A percentile compares a stretch with the other conserved stretches of the same genome.
phyloP scores from a whole-genome alignment of 1,284 basidiomycete genomes.

The Apiotrichum sp. region DNA sequence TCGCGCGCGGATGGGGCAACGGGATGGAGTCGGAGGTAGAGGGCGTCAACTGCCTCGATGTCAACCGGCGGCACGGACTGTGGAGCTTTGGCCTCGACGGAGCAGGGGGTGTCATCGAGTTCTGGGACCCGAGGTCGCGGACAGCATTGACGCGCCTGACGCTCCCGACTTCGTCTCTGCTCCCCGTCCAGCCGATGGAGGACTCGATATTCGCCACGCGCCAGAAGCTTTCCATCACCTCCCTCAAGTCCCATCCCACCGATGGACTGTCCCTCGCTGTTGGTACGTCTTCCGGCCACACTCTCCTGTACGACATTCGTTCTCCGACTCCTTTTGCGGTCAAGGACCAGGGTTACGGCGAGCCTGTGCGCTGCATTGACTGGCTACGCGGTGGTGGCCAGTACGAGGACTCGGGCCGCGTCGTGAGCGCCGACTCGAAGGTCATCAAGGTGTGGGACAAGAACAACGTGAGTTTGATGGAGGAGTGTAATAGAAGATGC shows the following conservation, averaged over 20 bases:
- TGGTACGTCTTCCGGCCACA: slow-evolving; percentile 91
- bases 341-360: slow-evolving; percentile 96
- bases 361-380: slow-evolving; percentile 75
- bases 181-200: slow-evolving; percentile 46
- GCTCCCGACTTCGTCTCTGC: slow-evolving; percentile 61
- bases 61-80: slow-evolving; percentile 90
- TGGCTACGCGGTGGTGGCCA: slow-evolving; percentile 92
- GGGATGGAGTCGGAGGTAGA: slow-evolving; percentile 52
- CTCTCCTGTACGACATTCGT: slow-evolving; percentile 89
- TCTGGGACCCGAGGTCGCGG: slow-evolving; percentile 93
- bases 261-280: slow-evolving; percentile 92
- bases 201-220: slow-evolving; percentile 24
- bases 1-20: slow-evolving; percentile 54
- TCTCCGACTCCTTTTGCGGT: slow-evolving; percentile 72
- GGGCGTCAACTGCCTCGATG: slow-evolving; percentile 86
- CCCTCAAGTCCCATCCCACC: slow-evolving; percentile 65
- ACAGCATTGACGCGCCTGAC: slow-evolving; percentile 55
- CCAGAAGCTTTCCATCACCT: slow-evolving; percentile 64
- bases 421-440: slow-evolving; percentile 85
- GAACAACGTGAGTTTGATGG: slow-evolving; percentile 58
- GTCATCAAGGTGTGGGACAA: slow-evolving; percentile 94
- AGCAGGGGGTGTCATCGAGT: slow-evolving; percentile 73
- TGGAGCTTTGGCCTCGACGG: slow-evolving; percentile 69
- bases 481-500: neutral
- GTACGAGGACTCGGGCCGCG: slow-evolving; percentile 65